A percentile compares a stretch with the other conserved stretches of the same genome.
Evolutionary conservation across 257 asterid genomes (phyloP).

Genomic region (Nicotiana otophora): DNA sequence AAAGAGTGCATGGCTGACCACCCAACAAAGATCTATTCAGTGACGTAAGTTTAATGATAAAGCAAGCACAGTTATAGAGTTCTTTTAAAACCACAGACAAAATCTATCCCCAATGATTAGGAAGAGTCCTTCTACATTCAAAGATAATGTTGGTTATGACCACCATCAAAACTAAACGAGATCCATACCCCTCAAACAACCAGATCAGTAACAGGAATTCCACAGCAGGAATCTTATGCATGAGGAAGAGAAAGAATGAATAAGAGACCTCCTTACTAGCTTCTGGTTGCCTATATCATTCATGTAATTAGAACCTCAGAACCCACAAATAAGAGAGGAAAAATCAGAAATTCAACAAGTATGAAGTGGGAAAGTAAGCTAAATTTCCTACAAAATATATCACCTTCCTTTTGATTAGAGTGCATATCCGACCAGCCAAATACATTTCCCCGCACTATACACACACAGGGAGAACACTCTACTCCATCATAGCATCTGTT

Average conservation of each 20-base stretch:
- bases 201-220: background rate
- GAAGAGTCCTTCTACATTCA: background rate
- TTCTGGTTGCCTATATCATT: background rate
- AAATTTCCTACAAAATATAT: no score
- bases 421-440: no score
- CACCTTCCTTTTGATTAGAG: background rate
- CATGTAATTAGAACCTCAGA: background rate
- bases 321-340: background rate
- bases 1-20: background rate
- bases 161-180: background rate
- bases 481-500: background rate
- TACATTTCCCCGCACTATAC: no score
- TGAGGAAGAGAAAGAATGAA: slow-evolving; percentile 2
- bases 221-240: background rate
- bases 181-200: background rate
- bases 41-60: background rate
- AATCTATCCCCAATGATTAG: background rate
- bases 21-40: background rate
- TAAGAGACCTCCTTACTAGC: background rate
- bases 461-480: no score
- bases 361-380: background rate
- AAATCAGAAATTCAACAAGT: background rate
- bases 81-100: background rate
- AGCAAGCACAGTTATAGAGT: background rate
- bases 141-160: background rate